Conservation (phyloP, 306 rosid genomes). For the Arachis stenosperma region DNA sequence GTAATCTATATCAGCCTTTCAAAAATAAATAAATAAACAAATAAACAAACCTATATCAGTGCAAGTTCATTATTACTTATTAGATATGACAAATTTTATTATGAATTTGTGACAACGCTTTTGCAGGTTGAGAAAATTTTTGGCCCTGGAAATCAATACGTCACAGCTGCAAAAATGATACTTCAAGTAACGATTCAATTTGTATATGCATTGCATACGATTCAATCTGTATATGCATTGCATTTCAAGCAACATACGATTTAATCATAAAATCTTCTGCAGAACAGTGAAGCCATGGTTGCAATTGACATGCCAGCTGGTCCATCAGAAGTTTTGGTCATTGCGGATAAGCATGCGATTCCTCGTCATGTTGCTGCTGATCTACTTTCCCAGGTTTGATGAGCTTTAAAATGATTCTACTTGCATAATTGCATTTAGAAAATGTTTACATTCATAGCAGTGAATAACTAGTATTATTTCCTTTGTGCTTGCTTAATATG, state of each 20-base stretch:
- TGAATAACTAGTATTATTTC: not conserved
- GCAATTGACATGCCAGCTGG: constrained; percentile 97
- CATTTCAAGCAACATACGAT: not conserved
- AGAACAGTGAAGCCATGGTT: constrained; percentile 96
- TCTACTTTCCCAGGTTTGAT: constrained; percentile 81
- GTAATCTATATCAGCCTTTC: not conserved
- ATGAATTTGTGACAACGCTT: constrained; percentile 9
- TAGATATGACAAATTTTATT: constrained; percentile 5
- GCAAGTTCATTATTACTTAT: not conserved
- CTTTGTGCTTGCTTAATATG: not conserved
- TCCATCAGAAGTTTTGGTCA: constrained; percentile 93
- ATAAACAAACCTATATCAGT: not conserved
- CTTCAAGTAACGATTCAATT: constrained; percentile 59
- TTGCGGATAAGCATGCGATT: constrained; percentile 79
- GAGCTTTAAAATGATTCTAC: constrained; percentile 12
- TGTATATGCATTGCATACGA: too few species aligned
- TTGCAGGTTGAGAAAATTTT: constrained; percentile 79
- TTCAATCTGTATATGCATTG: not conserved
- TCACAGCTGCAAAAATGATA: constrained; percentile 96
- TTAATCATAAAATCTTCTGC: constrained; percentile 25
- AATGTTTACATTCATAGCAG: not conserved
- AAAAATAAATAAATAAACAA: too few species aligned
- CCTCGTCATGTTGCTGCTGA: constrained; percentile 88
- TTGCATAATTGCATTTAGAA: not conserved
- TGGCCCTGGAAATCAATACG: constrained; percentile 97